These are phyloP conservation scores for Nevesoporus exiguus DNA, from an alignment of 768 basidiomycete genomes.

Conservation along the genomic window DNA sequence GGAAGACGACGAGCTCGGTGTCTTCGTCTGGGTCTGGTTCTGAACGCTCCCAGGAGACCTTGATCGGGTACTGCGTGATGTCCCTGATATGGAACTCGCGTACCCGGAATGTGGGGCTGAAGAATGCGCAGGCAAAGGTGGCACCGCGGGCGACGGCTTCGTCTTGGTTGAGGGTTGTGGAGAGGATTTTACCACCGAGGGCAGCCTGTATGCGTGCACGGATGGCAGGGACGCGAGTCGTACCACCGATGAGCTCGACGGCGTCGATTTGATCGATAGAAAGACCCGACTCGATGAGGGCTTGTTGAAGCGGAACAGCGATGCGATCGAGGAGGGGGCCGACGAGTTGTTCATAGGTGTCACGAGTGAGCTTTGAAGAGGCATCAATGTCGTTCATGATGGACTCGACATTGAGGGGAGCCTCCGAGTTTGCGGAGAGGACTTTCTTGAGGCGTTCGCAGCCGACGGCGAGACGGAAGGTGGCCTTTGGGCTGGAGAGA, in stretches of 20 bases:
- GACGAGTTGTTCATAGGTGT: conserved; percentile 79
- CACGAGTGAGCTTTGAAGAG: conserved; percentile 78
- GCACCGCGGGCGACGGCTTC: conserved; percentile 96
- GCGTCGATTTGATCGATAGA: conserved; percentile 82
- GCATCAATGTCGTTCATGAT: conserved; percentile 97
- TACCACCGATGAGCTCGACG: conserved; percentile 91
- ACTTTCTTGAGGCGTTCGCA: conserved; percentile 97
- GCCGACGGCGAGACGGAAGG: conserved; percentile 82
- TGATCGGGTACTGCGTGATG: conserved; percentile 84
- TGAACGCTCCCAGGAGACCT: conserved; percentile 79
- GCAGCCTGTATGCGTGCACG: conserved; percentile 81
- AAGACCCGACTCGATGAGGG: conserved; percentile 77
- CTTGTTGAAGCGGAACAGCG: conserved; percentile 68
- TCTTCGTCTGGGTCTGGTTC: conserved; percentile 82
- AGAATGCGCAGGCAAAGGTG: conserved; percentile 95
- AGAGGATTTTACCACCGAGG: conserved; percentile 81
- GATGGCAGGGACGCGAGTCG: conserved; percentile 90
- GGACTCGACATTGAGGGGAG: conserved; percentile 89
- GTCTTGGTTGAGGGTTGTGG: conserved; percentile 94
- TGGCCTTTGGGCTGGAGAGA: conserved; percentile 83
- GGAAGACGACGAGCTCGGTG: conserved; percentile 89
- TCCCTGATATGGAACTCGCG: conserved; percentile 92
- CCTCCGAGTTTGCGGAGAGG: conserved; percentile 88
- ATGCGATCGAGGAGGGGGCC: conserved; percentile 74
- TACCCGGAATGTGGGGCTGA: conserved; percentile 97